These are phyloP conservation scores for Pestalotiopsis sp. DNA, from an alignment of 2,329 filamentous ascomycete species.

Conservation along the genomic window DNA sequence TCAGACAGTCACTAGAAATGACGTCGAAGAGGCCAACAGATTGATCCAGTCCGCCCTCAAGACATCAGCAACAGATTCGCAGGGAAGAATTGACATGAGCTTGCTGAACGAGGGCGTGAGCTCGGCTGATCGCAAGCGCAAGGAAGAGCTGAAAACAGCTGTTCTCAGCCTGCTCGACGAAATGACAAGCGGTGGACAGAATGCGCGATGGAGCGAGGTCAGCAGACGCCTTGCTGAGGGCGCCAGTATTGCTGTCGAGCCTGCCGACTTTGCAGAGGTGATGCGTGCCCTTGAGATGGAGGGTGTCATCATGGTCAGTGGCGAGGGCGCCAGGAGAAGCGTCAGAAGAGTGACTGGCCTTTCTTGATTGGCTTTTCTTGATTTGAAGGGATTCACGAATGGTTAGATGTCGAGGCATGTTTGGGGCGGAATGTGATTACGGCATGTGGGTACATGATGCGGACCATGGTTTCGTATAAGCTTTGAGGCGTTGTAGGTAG, in stretches of 20 bases:
- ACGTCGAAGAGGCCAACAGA: constrained; percentile 88
- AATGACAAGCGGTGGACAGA: constrained; percentile 67
- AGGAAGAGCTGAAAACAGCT: constrained; percentile 81
- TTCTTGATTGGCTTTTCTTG: constrained; percentile 27
- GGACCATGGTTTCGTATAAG: background rate
- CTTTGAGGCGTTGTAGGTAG: background rate
- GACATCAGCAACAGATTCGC: constrained; percentile 91
- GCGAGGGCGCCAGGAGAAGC: constrained; percentile 81
- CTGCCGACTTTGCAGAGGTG: constrained; percentile 79
- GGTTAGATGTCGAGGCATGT: background rate
- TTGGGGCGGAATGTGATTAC: background rate
- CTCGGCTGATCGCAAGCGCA: constrained; percentile 79
- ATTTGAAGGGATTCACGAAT: background rate
- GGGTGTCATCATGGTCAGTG: constrained; percentile 76
- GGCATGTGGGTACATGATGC: background rate
- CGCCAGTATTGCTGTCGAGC: constrained; percentile 71
- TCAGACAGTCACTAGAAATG: constrained; percentile 71
- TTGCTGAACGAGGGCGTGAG: constrained; percentile 93
- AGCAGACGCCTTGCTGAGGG: constrained; percentile 72
- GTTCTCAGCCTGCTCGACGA: constrained; percentile 79
- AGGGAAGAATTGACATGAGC: constrained; percentile 96
- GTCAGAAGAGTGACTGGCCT: constrained; percentile 73
- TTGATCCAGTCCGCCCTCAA: constrained; percentile 94
- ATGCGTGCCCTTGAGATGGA: constrained; percentile 82
- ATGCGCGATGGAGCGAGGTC: constrained; percentile 79